phyloP scores from a whole-genome alignment of 345 rosid genomes.

The Balakata baccata region DNA sequence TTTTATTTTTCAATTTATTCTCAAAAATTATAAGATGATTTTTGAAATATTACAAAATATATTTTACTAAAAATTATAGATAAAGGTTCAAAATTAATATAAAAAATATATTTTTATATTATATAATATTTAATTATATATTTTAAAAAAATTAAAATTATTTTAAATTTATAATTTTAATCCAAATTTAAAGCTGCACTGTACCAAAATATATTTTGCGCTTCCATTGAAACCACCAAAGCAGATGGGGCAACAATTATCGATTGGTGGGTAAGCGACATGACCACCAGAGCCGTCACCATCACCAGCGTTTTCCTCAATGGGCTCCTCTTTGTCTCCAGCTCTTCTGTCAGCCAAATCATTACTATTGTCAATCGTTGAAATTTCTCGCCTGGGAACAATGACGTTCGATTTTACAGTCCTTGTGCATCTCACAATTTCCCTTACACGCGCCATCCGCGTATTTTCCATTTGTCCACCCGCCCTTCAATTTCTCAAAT shows the following conservation, averaged over 20 bases:
- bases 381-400: background rate
- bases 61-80: too few relatives aligned
- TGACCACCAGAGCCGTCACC: background rate
- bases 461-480: background rate
- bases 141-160: too few relatives aligned
- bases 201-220: too few relatives aligned
- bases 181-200: too few relatives aligned
- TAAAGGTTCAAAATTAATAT: too few relatives aligned
- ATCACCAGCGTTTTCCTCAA: background rate
- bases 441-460: background rate
- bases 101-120: too few relatives aligned
- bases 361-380: background rate
- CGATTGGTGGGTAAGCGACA: slow-evolving; percentile 49
- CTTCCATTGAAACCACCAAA: too few relatives aligned
- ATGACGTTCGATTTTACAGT: background rate
- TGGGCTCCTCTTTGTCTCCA: slow-evolving; percentile 7
- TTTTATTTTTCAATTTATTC: too few relatives aligned
- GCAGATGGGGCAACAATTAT: slow-evolving; percentile 82
- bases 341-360: background rate
- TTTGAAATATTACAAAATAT: too few relatives aligned
- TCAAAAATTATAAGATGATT: too few relatives aligned
- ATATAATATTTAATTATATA: too few relatives aligned
- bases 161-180: too few relatives aligned
- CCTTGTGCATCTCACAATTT: background rate
- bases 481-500: background rate